phyloP scores from a whole-genome alignment of 768 basidiomycete genomes.

The Amanita rimosa region DNA sequence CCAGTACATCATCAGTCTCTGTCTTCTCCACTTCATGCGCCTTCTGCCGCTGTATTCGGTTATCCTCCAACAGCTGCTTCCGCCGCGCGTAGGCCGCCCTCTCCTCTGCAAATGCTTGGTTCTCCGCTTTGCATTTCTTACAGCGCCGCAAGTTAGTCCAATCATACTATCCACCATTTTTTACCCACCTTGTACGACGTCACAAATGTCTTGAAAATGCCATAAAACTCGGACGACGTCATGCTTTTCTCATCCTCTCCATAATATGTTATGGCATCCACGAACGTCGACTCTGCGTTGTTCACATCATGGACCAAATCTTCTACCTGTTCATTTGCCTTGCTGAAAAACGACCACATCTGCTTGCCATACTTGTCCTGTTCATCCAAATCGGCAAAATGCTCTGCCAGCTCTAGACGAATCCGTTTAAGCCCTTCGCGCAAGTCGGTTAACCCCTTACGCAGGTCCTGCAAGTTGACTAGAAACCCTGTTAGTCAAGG shows the following conservation, averaged over 20 bases:
- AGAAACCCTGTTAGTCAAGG: constrained; percentile 9
- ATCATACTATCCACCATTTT: background rate
- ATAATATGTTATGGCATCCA: constrained; percentile 81
- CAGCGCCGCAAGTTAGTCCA: background rate
- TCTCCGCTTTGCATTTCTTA: constrained; percentile 78
- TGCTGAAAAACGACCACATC: constrained; percentile 86
- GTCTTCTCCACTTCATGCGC: constrained; percentile 26
- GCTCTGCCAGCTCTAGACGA: constrained; percentile 65
- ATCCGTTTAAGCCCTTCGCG: constrained; percentile 71
- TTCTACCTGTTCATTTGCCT: constrained; percentile 63
- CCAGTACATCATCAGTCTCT: constrained; percentile 54
- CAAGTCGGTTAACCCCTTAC: constrained; percentile 63
- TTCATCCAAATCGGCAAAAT: constrained; percentile 64
- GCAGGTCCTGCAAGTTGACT: constrained; percentile 84
- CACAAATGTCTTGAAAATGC: constrained; percentile 93
- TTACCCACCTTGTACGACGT: constrained; percentile 77
- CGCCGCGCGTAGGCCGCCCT: constrained; percentile 57
- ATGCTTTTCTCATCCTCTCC: constrained; percentile 88
- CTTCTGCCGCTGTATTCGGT: constrained; percentile 43
- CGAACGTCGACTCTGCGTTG: constrained; percentile 72
- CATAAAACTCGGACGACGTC: constrained; percentile 89
- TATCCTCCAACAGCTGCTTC: constrained; percentile 54
- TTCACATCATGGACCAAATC: constrained; percentile 83
- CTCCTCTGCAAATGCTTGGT: constrained; percentile 65
- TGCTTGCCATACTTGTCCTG: constrained; percentile 76